Conservation (phyloP, 345 rosid species). For the Bruguiera parviflora region DNA sequence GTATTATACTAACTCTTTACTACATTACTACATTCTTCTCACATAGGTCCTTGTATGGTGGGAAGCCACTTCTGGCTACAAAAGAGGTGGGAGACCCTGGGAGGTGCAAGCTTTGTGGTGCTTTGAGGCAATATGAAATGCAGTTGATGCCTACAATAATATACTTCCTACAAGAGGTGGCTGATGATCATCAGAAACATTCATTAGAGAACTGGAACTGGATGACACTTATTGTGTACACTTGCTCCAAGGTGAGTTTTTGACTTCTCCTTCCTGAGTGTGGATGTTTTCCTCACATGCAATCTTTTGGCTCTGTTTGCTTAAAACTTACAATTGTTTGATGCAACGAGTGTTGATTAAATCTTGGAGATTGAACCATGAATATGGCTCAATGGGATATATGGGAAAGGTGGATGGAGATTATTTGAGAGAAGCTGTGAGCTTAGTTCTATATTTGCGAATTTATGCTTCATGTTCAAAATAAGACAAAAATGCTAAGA, state of each 20-base stretch:
- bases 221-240: conserved; percentile 73
- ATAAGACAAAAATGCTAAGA: background rate
- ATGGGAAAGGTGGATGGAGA: too few species aligned
- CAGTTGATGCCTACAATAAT: conserved; percentile 86
- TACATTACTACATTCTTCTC: background rate
- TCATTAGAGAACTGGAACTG: conserved; percentile 74
- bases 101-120: conserved; percentile 55
- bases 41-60: conserved; percentile 68
- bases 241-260: conserved; percentile 68
- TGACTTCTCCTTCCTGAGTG: background rate
- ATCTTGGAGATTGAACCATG: background rate
- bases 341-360: background rate
- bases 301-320: background rate
- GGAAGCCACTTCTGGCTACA: conserved; percentile 61
- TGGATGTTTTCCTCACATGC: background rate
- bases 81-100: conserved; percentile 41
- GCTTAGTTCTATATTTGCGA: too few species aligned
- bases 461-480: too few species aligned
- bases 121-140: conserved; percentile 70
- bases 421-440: too few species aligned
- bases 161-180: conserved; percentile 70
- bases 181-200: conserved; percentile 41
- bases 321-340: too few species aligned
- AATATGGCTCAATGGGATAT: too few species aligned
- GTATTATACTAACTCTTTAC: background rate